Conservation (phyloP, 345 rosid genomes). For the Turritis glabra region DNA sequence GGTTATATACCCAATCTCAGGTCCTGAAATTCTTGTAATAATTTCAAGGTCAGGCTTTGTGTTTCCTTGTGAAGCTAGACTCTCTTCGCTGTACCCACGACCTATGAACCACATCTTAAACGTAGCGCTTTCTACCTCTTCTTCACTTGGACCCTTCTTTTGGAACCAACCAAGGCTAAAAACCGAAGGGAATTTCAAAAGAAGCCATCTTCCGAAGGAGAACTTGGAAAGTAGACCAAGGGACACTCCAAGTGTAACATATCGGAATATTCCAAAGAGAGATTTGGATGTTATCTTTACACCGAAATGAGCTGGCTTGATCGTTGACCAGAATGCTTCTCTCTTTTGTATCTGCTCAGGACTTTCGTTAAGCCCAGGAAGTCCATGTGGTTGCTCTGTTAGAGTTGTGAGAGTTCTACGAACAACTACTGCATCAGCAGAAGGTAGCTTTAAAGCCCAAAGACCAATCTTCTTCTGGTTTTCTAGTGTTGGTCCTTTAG, state of each 20-base stretch:
- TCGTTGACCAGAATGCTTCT: slow-evolving; percentile 65
- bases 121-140: slow-evolving; percentile 73
- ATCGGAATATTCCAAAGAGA: slow-evolving; percentile 52
- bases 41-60: slow-evolving; percentile 64
- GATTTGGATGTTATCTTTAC: slow-evolving; percentile 71
- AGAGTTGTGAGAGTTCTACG: slow-evolving; percentile 70
- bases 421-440: slow-evolving; percentile 79
- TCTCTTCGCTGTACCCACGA: slow-evolving; percentile 62
- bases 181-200: slow-evolving; percentile 74
- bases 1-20: slow-evolving; percentile 82
- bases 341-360: slow-evolving; percentile 55
- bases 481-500: slow-evolving; percentile 63
- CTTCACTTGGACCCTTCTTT: slow-evolving; percentile 80
- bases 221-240: slow-evolving; percentile 55
- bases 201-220: slow-evolving; percentile 78
- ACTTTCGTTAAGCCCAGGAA: slow-evolving; percentile 68
- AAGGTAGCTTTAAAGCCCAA: slow-evolving; percentile 80
- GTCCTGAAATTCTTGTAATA: slow-evolving; percentile 75
- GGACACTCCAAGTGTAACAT: slow-evolving; percentile 57
- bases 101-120: slow-evolving; percentile 94
- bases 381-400: slow-evolving; percentile 69
- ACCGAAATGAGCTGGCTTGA: slow-evolving; percentile 80
- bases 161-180: slow-evolving; percentile 84
- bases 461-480: slow-evolving; percentile 72
- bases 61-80: slow-evolving; percentile 45